These are phyloP conservation scores for Erythrobasidium yunnanense DNA, from an alignment of 768 basidiomycete species.

Conservation along the genomic window DNA sequence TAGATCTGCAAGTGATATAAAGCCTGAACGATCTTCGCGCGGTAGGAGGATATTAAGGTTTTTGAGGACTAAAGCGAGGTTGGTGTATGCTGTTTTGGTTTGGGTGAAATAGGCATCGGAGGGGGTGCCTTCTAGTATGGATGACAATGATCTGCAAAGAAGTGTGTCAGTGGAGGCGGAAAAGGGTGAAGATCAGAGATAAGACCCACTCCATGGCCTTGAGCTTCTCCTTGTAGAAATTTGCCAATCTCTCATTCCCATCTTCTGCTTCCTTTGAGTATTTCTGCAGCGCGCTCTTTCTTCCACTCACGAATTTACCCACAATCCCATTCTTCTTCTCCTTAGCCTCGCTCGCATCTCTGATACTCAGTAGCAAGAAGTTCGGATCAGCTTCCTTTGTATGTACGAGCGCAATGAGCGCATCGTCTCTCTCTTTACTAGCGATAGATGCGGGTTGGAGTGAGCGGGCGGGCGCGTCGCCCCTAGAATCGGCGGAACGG, in stretches of 20 bases:
- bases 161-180: not conserved
- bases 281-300: constrained; percentile 10
- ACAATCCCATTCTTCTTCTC: not conserved
- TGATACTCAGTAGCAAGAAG: not conserved
- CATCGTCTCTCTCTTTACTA: constrained; percentile 18
- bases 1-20: constrained; percentile 20
- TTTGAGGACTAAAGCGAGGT: not conserved
- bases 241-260: constrained; percentile 2
- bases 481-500: not conserved
- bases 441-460: constrained; percentile 3
- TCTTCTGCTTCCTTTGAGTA: constrained; percentile 1
- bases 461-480: constrained; percentile 12
- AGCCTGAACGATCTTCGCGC: constrained; percentile 22
- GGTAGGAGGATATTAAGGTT: constrained; percentile 11
- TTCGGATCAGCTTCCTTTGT: constrained; percentile 6
- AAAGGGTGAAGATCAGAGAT: too few relatives aligned
- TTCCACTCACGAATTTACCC: constrained; percentile 14
- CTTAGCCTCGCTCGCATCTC: constrained; percentile 5
- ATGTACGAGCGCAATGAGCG: constrained; percentile 11
- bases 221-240: constrained; percentile 14
- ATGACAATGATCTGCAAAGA: not conserved
- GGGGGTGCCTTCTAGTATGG: too few relatives aligned
- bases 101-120: not conserved
- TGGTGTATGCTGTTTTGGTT: not conserved
- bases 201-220: constrained; percentile 11